Base-by-base conservation (phyloP, 192 early-diverging fungal genomes). In the Phycomyces nitens region DNA sequence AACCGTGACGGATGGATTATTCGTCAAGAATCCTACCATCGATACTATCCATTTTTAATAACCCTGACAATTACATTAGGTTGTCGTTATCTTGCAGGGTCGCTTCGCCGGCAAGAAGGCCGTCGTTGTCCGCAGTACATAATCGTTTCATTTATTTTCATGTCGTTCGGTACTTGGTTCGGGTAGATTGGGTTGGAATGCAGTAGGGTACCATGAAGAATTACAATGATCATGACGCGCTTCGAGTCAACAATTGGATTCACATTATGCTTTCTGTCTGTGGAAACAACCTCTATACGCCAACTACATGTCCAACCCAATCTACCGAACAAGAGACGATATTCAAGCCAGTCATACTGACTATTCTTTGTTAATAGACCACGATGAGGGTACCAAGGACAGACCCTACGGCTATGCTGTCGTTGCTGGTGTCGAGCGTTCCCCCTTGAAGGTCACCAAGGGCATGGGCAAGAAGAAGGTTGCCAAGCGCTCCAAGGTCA, bases 41-140 rank as follows among this genome's bases (percentile, higher is more conserved):
- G 11, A 47, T 47, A 18, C n/a, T 47, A 2, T 47, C 3, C 44
- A 47, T 47, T 14, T n/a, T n/a, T 47, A 18, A 18, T 47, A 18
- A n/a, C 3, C 18, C 12, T 18, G 18, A 14, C 3, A 14, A 24
- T 56, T 44, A 11, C n/a, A 27, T 16, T 85, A 98, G 92, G 95
- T 98, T 70, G 96, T 95, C 67, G 90, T 99, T 65, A 82, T 99
- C 78, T 92, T 98, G 68, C 94, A 97, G 80, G 97, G 96, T 70
- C 92, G 97, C 64, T 92, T 93, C 74, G 97, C 97, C 81, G 97
- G 97, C 75, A 97, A 96, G 88, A 99, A 99, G 87, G 96, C 95
- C 75, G 96, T 99, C 73, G 94, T 99, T 70, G 90, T 98, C 78
- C 95, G 94, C 84, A 91, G 74, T 76, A 71, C 41, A 69, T 56